Evolutionary conservation across 352 stramenopile species (phyloP), one percentile per base, ranked within the genome.

Genomic region (Phytophthora pini): DNA sequence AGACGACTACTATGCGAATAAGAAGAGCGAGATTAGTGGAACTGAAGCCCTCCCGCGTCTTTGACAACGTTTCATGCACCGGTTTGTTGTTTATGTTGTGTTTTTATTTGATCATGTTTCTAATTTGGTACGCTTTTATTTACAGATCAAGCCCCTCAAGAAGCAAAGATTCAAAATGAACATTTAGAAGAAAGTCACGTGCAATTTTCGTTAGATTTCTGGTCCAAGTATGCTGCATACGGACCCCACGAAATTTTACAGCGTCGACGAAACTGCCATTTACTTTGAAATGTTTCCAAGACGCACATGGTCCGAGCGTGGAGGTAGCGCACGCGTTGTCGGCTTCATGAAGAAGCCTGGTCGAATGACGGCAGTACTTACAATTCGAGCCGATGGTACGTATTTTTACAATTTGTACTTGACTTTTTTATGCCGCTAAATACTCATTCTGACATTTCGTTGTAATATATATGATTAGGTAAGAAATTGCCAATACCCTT

Each of bases 401-500:
- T 29, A 44, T 41, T 41, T 41, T 20, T 20, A 20, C 17, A 20
- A 20, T 20, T 20, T 20, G 17, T 20, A 7, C 12, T 20, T 41
- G 3, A 8, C 8, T 17, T 34, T 34, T 34, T 7, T 34, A 34
- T 34, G 29, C 5, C 7, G 2, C 7, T 34, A 2, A 34, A 1
- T 34, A 17, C 10, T 41, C 2, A 17, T 41, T 17, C 4, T 17
- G 15, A 17, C 36, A 17, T 20, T 41, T 41, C 17, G 11, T 6
- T 9, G 31, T 41, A 44, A 44, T 55, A 31, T 29, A 11, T 22
- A 29, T 17, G 27, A 29, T 15, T 15, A 34, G 48, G 8, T 20
- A 44, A 44, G 10, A 55, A 55, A 43, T 17, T 43, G 15, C 48
- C 48, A 10, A 55, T 55, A 22, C 48, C 29, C 15, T 55, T 55